phyloP scores from a whole-genome alignment of 306 rosid species.

The Prunus padus region DNA sequence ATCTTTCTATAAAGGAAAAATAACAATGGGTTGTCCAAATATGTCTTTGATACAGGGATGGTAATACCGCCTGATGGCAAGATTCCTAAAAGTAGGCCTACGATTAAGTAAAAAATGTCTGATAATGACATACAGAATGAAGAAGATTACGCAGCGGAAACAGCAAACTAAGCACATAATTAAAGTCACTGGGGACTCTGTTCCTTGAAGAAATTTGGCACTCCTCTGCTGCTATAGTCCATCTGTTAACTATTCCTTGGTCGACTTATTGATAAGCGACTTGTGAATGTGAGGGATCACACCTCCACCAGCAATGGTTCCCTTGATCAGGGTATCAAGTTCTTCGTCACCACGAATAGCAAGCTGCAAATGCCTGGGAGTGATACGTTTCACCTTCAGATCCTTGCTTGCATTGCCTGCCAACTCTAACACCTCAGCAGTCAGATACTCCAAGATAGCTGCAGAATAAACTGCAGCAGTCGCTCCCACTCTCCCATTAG shows the following conservation, averaged over 20 bases:
- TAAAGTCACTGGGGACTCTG: constrained; percentile 21
- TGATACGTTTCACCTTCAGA: constrained; percentile 71
- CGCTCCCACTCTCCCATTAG: constrained; percentile 77
- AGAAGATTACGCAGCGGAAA: constrained; percentile 26
- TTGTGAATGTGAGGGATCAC: constrained; percentile 79
- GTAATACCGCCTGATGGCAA: constrained; percentile 2
- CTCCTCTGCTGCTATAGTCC: constrained; percentile 7
- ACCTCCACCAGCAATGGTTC: constrained; percentile 77
- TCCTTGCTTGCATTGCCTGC: constrained; percentile 83
- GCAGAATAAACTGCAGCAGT: constrained; percentile 84
- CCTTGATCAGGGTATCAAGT: constrained; percentile 67
- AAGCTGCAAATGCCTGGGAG: constrained; percentile 77
- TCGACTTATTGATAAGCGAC: constrained; percentile 74
- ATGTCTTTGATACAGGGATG: not conserved
- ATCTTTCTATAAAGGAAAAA: not conserved
- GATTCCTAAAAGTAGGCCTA: constrained; percentile 10
- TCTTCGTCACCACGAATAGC: constrained; percentile 81
- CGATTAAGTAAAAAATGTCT: not conserved
- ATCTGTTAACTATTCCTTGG: constrained; percentile 55
- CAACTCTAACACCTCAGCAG: constrained; percentile 77
- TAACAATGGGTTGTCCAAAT: not conserved
- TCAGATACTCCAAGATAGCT: constrained; percentile 69
- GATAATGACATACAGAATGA: constrained; percentile 26
- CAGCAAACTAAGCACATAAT: constrained; percentile 27
- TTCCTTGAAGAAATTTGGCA: constrained; percentile 19